Percentiles rank a stretch among this genome's conserved stretches.
Evolutionary conservation across 2,329 filamentous ascomycete genomes (phyloP).

Genomic region (Venturia effusa): DNA sequence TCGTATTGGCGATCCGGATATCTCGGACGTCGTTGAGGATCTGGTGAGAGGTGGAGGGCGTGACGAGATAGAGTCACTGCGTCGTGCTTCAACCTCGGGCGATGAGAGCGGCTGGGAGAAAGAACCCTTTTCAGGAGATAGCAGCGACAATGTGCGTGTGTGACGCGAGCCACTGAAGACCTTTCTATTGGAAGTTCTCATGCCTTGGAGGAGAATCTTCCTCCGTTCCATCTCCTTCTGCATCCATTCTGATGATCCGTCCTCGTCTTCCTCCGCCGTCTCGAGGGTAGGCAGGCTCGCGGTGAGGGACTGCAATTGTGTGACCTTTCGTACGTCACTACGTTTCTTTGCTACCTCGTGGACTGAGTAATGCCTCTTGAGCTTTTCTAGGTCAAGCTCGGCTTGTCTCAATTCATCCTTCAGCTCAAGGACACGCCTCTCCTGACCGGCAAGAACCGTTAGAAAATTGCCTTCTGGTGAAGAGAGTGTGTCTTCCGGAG

Average conservation of each 20-base stretch:
- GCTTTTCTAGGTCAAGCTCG: constrained; percentile 59
- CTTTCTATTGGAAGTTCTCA: constrained; percentile 33
- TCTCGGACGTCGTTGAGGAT: constrained; percentile 23
- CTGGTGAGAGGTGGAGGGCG: constrained; percentile 16
- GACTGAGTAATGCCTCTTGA: constrained; percentile 76
- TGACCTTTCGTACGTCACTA: constrained; percentile 48
- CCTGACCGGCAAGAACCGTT: constrained; percentile 82
- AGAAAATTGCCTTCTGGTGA: constrained; percentile 47
- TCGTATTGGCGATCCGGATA: constrained; percentile 13
- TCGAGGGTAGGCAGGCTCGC: constrained; percentile 10
- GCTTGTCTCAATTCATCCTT: constrained; percentile 80
- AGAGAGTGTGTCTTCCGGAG: constrained; percentile 19
- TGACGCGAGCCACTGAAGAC: constrained; percentile 54
- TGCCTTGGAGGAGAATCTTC: constrained; percentile 50
- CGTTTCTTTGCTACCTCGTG: constrained; percentile 70
- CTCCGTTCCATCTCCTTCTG: constrained; percentile 60
- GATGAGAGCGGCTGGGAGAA: constrained; percentile 27
- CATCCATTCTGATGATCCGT: constrained; percentile 32
- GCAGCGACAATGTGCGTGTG: constrained; percentile 62
- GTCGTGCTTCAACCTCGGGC: constrained; percentile 25
- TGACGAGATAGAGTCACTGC: constrained; percentile 19
- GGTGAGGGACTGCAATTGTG: constrained; percentile 34
- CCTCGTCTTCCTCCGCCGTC: constrained; percentile 28
- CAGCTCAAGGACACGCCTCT: constrained; percentile 80
- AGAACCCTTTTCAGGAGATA: constrained; percentile 50